Evolutionary conservation across 2,329 filamentous ascomycete genomes (phyloP).

Genomic region (Beauveria pseudobassiana): DNA sequence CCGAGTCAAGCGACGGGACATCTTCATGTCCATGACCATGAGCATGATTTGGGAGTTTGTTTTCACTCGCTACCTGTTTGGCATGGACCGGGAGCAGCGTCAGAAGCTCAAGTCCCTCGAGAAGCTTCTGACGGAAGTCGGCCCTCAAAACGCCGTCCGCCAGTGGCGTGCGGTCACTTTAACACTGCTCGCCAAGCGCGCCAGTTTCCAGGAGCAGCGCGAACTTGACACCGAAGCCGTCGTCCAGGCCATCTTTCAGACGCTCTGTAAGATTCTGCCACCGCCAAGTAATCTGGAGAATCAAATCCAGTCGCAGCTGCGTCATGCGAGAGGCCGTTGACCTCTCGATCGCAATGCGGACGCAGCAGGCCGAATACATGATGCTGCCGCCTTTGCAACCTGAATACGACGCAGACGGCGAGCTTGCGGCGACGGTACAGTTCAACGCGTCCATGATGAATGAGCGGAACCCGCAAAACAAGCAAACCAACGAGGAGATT

Average conservation of each 20-base stretch:
- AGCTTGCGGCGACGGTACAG: slow-evolving; percentile 75
- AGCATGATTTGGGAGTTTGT: slow-evolving; percentile 99
- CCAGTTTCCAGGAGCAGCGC: slow-evolving; percentile 74
- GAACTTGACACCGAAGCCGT: slow-evolving; percentile 90
- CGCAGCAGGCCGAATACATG: slow-evolving; percentile 92
- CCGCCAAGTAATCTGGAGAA: slow-evolving; percentile 74
- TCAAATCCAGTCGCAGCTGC: slow-evolving; percentile 73
- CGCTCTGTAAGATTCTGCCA: slow-evolving; percentile 75
- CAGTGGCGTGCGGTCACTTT: slow-evolving; percentile 96
- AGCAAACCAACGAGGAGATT: slow-evolving; percentile 64
- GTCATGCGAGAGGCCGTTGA: slow-evolving; percentile 85
- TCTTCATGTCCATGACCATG: slow-evolving; percentile 99
- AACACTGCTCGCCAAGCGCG: slow-evolving; percentile 74
- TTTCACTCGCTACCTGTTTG: slow-evolving; percentile 95
- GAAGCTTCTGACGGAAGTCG: slow-evolving; percentile 83
- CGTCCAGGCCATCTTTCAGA: slow-evolving; percentile 76
- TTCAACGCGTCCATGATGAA: slow-evolving; percentile 97
- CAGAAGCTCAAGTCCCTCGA: slow-evolving; percentile 96
- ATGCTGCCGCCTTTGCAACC: slow-evolving; percentile 95
- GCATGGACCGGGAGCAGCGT: slow-evolving; percentile 95
- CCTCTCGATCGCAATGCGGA: slow-evolving; percentile 93
- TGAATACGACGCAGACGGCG: slow-evolving; percentile 89
- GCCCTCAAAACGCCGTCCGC: slow-evolving; percentile 79
- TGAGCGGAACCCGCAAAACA: slow-evolving; percentile 64
- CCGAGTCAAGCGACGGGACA: slow-evolving; percentile 78